A percentile compares a stretch with the other conserved stretches of the same genome.
Conservation (phyloP, 2,329 filamentous ascomycete genomes). For the Pestalotiopsis sp. region DNA sequence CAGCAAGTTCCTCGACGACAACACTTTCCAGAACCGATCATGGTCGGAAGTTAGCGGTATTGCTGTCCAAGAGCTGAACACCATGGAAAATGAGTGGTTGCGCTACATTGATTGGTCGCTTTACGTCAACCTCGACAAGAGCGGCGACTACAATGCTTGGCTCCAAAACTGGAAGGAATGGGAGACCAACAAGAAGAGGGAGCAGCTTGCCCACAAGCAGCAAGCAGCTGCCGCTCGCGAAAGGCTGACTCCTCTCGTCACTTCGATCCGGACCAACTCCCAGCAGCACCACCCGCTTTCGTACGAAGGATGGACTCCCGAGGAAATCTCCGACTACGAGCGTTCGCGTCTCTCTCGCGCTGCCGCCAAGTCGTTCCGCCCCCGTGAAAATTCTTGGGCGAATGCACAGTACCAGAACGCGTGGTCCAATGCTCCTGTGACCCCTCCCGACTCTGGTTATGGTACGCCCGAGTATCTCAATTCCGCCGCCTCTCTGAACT, state of each 20-base stretch:
- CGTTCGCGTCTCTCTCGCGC: conserved; percentile 35
- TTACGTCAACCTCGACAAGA: conserved; percentile 80
- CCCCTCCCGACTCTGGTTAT: conserved; percentile 63
- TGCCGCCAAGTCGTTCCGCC: conserved; percentile 37
- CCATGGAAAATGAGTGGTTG: conserved; percentile 86
- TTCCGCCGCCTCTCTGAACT: conserved; percentile 56
- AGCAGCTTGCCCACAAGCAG: conserved; percentile 26
- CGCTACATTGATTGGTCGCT: conserved; percentile 80
- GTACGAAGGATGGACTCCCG: conserved; percentile 50
- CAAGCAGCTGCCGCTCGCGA: conserved; percentile 48
- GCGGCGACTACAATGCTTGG: conserved; percentile 70
- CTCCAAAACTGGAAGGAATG: conserved; percentile 62
- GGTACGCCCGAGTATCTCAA: conserved; percentile 61
- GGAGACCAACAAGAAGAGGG: conserved; percentile 53
- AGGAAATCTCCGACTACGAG: conserved; percentile 58
- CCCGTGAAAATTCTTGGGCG: conserved; percentile 46
- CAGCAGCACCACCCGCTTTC: conserved; percentile 39
- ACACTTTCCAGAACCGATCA: conserved; percentile 95
- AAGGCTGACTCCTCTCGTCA: conserved; percentile 49
- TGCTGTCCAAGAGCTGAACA: conserved; percentile 79
- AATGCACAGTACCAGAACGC: conserved; percentile 38
- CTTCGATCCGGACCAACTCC: conserved; percentile 31
- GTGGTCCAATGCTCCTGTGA: conserved; percentile 49
- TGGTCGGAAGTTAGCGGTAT: conserved; percentile 97
- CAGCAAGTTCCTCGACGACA: conserved; percentile 95